Evolutionary conservation across 208 protist genomes (phyloP), one percentile per base, ranked within the genome.

Genomic region (Naegleria fowleri): DNA sequence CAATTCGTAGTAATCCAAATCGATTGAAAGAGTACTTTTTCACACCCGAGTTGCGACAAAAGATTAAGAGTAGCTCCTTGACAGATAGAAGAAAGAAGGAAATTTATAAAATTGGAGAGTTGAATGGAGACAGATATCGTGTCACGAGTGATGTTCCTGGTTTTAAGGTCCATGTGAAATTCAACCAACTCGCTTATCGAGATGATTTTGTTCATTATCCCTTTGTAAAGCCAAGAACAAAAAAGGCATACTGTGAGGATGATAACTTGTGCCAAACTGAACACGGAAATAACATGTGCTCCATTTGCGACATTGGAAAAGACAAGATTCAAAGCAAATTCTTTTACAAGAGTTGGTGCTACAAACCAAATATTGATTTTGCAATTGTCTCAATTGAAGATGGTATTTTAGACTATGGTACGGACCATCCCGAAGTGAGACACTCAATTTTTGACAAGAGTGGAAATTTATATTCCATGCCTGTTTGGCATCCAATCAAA

Each of bases 311-410:
- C n/a, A 13, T n/a, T 79, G 25, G 6, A 36, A 79, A 79, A 36
- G 25, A 19, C 7, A 79, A 79, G n/a, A 11, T 25, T 15, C 3
- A 29, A 79, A 36, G 29, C 16, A 79, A 79, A 79, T 29, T 36
- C 29, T 79, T 79, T 79, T 79, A 79, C n/a, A 79, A 25, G 7
- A 36, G 25, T 36, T 79, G 67, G 67, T 79, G 67, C 36, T 79
- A 79, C 29, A 79, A 79, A 79, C 67, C 67, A 79, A 79, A 79
- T 79, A 79, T 79, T 36, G 67, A 79, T 79, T 79, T 36, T 79
- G 9, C 67, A 36, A 36, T 79, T 11, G 29, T 79, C n/a, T 79
- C 67, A 36, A 33, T 79, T 0, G 67, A 79, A 36, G 25, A 79
- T 79, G 67, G 67, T 79, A 79, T 79, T 79, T 79, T 79, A 79